Percentiles rank a stretch among this genome's conserved stretches.
Evolutionary conservation across 176 grass and related monocot genomes (phyloP).

Genomic region (Metroxylon sagu): DNA sequence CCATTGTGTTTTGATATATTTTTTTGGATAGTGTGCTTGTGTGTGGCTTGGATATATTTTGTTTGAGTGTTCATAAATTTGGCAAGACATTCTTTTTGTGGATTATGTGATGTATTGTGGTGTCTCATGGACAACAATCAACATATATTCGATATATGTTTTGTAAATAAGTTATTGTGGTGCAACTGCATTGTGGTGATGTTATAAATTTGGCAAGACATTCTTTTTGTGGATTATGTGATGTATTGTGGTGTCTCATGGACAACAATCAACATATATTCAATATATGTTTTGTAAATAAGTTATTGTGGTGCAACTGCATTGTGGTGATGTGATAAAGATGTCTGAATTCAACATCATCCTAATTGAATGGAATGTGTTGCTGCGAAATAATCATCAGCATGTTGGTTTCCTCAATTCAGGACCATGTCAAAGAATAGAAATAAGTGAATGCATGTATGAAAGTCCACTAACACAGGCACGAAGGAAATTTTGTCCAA

Average conservation of each 20-base stretch:
- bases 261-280: neutral
- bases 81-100: conserved; percentile 2
- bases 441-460: too few relatives aligned
- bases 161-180: neutral
- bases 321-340: neutral
- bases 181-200: neutral
- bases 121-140: neutral
- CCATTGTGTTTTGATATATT: too few relatives aligned
- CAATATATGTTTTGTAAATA: neutral
- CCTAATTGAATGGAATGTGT: too few relatives aligned
- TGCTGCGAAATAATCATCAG: too few relatives aligned
- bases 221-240: neutral
- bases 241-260: neutral
- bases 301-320: neutral
- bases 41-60: neutral
- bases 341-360: too few relatives aligned
- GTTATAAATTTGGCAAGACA: neutral
- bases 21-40: conserved; percentile 1
- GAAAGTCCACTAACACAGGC: too few relatives aligned
- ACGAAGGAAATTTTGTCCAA: too few relatives aligned
- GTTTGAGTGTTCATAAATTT: neutral
- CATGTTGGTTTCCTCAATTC: too few relatives aligned
- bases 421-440: too few relatives aligned
- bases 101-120: neutral
- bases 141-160: neutral